A percentile compares a stretch with the other conserved stretches of the same genome.
Conservation (phyloP, 345 rosid genomes). For the Punica granatum region DNA sequence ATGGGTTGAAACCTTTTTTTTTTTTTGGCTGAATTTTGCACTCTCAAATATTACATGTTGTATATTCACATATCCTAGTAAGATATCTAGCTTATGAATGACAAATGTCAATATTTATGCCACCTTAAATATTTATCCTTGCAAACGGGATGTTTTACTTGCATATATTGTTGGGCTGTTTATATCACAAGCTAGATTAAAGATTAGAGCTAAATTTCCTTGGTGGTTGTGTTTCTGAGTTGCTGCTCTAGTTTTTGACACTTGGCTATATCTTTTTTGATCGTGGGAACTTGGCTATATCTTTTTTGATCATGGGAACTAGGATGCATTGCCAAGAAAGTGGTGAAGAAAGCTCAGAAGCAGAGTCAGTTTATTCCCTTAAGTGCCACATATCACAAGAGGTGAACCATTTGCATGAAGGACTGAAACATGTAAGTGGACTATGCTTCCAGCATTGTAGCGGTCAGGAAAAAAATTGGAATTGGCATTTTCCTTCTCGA, state of each 20-base stretch:
- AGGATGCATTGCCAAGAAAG: constrained; percentile 93
- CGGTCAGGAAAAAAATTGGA: not conserved
- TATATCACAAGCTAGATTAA: not conserved
- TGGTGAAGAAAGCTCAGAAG: constrained; percentile 75
- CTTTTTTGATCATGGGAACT: constrained; percentile 10
- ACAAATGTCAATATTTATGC: not conserved
- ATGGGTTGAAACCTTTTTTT: too few relatives aligned
- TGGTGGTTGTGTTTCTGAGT: not conserved
- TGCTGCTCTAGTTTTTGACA: not conserved
- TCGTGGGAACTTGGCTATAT: constrained; percentile 31
- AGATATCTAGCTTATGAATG: not conserved
- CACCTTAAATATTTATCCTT: not conserved
- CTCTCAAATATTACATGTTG: not conserved
- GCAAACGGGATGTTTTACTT: not conserved
- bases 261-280: not conserved
- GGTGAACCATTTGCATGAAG: constrained; percentile 98
- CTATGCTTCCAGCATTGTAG: not conserved
- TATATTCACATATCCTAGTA: not conserved
- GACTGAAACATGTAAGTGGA: constrained; percentile 79
- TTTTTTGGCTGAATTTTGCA: not conserved
- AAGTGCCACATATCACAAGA: constrained; percentile 98
- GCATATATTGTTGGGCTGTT: not conserved
- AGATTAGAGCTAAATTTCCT: not conserved
- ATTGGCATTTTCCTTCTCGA: not conserved
- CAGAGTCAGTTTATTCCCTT: constrained; percentile 79